Conservation (phyloP, 768 basidiomycete genomes). For the Podaxis sp. region DNA sequence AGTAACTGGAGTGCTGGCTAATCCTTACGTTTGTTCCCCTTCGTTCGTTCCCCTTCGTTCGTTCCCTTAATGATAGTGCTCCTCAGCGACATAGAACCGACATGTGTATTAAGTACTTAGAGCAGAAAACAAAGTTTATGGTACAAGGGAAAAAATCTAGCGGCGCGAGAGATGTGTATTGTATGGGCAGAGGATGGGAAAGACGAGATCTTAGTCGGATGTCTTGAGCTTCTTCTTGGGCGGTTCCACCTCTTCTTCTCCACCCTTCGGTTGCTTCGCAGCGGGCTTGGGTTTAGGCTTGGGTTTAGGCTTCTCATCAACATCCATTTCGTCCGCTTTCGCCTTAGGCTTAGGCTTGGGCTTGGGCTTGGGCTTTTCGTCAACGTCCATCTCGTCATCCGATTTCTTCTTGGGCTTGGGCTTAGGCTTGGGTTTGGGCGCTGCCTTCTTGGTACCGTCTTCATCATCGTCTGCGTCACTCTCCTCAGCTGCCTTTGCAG, state of each 20-base stretch:
- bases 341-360: constrained; percentile 38
- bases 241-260: constrained; percentile 47
- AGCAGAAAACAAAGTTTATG: neutral
- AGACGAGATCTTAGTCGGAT: constrained; percentile 29
- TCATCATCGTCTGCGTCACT: constrained; percentile 43
- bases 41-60: too few relatives aligned
- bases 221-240: constrained; percentile 79
- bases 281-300: constrained; percentile 36
- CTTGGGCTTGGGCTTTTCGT: constrained; percentile 36
- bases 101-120: neutral
- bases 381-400: constrained; percentile 46
- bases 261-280: constrained; percentile 31
- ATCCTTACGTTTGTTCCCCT: neutral
- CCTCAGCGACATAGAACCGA: neutral
- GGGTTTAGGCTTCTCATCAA: constrained; percentile 42
- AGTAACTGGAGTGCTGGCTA: neutral
- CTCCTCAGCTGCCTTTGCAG: constrained; percentile 25
- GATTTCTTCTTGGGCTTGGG: constrained; percentile 50
- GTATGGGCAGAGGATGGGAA: constrained; percentile 12
- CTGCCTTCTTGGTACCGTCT: constrained; percentile 41
- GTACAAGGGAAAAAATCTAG: constrained; percentile 5
- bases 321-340: constrained; percentile 50
- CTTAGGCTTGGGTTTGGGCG: constrained; percentile 43
- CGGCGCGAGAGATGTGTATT: constrained; percentile 18
- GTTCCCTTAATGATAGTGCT: neutral